Percentiles rank a stretch among this genome's conserved stretches.
phyloP scores from a whole-genome alignment of 2,329 filamentous ascomycete species.

The Ophiostoma triangulosporum region DNA sequence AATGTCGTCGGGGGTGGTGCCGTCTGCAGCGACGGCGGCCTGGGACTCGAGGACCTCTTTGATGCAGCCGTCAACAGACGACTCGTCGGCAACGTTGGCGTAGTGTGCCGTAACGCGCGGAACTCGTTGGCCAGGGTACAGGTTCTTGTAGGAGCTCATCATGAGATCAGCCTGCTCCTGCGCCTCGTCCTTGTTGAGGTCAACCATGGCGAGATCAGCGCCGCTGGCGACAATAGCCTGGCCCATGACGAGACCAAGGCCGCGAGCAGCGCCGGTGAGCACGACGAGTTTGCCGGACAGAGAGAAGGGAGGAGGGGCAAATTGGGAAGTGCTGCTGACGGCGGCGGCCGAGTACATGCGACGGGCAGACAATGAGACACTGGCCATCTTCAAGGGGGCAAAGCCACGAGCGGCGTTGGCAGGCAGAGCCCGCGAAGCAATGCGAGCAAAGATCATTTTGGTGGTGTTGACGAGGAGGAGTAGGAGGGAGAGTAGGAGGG shows the following conservation, averaged over 20 bases:
- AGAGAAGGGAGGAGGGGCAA: slow-evolving; percentile 58
- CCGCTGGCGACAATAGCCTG: slow-evolving; percentile 83
- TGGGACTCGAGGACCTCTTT: slow-evolving; percentile 56
- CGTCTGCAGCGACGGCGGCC: background rate
- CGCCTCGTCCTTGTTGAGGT: slow-evolving; percentile 85
- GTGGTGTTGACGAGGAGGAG: background rate
- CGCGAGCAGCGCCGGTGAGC: slow-evolving; percentile 82
- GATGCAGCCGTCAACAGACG: slow-evolving; percentile 64
- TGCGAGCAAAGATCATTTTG: background rate
- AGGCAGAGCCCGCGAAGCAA: background rate
- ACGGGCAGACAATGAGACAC: background rate
- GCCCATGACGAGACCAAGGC: slow-evolving; percentile 82
- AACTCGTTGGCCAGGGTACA: slow-evolving; percentile 60
- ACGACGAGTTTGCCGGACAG: slow-evolving; percentile 72
- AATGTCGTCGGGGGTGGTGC: slow-evolving; percentile 9
- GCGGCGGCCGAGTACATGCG: background rate
- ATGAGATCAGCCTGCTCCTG: slow-evolving; percentile 61
- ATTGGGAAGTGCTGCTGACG: slow-evolving; percentile 47
- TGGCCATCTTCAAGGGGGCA: background rate
- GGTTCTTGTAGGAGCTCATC: slow-evolving; percentile 59
- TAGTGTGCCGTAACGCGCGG: slow-evolving; percentile 85
- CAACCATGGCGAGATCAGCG: slow-evolving; percentile 80
- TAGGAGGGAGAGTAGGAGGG: background rate
- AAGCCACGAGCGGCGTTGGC: background rate
- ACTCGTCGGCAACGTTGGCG: slow-evolving; percentile 69